phyloP scores from a whole-genome alignment of 441 rosid species.

The Aquilaria agallochum region DNA sequence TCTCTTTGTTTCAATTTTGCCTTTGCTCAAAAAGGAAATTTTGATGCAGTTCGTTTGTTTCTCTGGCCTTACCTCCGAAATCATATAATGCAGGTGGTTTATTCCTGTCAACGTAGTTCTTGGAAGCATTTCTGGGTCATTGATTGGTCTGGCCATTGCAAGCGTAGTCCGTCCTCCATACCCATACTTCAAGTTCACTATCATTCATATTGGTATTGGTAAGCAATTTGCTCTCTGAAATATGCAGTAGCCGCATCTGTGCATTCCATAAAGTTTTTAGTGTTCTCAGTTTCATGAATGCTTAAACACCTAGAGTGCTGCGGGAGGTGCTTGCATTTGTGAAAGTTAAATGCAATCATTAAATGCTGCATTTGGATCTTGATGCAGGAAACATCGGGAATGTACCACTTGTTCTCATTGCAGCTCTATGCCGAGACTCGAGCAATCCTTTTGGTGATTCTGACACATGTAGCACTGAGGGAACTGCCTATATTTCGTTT shows the following conservation, averaged over 20 bases:
- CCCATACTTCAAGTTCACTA: conserved; percentile 88
- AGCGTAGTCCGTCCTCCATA: conserved; percentile 73
- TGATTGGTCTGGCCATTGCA: conserved; percentile 69
- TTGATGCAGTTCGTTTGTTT: background rate
- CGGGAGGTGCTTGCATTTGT: no score
- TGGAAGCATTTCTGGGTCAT: conserved; percentile 61
- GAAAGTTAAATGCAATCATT: no score
- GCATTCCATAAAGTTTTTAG: background rate
- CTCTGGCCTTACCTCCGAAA: background rate
- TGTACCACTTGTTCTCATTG: conserved; percentile 91
- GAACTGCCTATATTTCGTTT: conserved; percentile 94
- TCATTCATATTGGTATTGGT: conserved; percentile 87
- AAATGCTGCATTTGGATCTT: background rate
- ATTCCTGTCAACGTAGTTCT: conserved; percentile 87
- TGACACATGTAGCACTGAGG: conserved; percentile 71
- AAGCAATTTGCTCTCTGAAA: conserved; percentile 20
- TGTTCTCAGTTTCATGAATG: background rate
- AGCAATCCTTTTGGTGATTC: conserved; percentile 90
- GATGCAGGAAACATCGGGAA: conserved; percentile 94
- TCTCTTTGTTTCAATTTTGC: background rate
- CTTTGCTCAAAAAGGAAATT: background rate
- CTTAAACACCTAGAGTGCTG: no score
- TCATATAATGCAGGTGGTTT: conserved; percentile 78
- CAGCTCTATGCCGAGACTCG: conserved; percentile 82
- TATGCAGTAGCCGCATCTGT: background rate